Base-by-base conservation (phyloP, 768 basidiomycete genomes). In the Boletus pseudopeckii region DNA sequence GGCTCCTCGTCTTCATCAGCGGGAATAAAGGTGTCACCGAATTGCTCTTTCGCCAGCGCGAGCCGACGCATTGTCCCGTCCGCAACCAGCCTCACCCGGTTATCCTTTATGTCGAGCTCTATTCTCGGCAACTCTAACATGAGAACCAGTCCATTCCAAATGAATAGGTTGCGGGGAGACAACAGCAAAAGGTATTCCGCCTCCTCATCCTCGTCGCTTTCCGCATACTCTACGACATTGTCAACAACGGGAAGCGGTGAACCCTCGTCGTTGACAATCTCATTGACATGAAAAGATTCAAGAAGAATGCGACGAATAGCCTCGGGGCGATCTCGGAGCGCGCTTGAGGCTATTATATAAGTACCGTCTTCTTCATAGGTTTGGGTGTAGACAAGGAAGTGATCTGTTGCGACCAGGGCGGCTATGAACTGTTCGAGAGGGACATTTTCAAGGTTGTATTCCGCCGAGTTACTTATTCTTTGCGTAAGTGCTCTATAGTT, bases 301-400 rank as follows among this genome's bases (percentile, higher is more conserved):
- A 83, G 77, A 10, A 99, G 79, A 28, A 98, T 85, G 40, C 86
- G 82, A 6, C 83, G 83, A 58, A 98, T 88, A 40, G 81, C 73
- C 11, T 88, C 86, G 0, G 89, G 85, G 13, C 85, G 83, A 45
- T 90, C 85, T 61, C 82, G 85, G 11, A 98, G 79, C 5, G 82
- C 80, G 5, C 77, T 80, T 15, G 91, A 85, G 8, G 91, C 96
- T 50, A 99, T 77, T 56, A 98, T 84, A 67, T 98, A 99, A 11
- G 87, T 83, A 5, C 92, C 93, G n/a, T 96, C 87, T 61, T 88
- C 85, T 70, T 96, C 93, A 68, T 88, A 88, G 8, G 74, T 71
- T 55, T 86, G 82, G 2, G 96, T 97, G 71, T 97, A 96, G 42
- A 99, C 90, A 53, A 99, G 83, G 72, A 94, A 88, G 68, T 98